Percentiles rank a stretch among this genome's conserved stretches.
Evolutionary conservation across 129 eudicot genomes (phyloP).

Genomic region (Lonicera japonica): DNA sequence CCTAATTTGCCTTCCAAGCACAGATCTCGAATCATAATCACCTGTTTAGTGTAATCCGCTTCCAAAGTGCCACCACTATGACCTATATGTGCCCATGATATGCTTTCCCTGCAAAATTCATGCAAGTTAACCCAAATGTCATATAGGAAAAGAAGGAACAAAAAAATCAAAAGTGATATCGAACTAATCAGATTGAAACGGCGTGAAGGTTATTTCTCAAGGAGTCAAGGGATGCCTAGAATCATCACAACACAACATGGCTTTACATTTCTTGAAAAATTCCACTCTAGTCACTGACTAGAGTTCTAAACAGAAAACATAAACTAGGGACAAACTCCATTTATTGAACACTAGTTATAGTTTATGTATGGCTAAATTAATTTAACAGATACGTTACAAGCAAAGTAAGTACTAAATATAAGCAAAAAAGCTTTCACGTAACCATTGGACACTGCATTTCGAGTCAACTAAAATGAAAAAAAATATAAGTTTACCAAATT

Average conservation of each 20-base stretch:
- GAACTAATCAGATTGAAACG: no score
- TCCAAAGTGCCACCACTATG: slow-evolving; percentile 12
- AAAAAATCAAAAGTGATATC: no score
- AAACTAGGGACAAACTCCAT: not conserved
- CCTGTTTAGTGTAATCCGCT: slow-evolving; percentile 29
- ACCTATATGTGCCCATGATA: slow-evolving; percentile 31
- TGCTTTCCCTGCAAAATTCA: slow-evolving; percentile 51
- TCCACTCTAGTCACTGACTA: no score
- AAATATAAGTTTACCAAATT: not conserved
- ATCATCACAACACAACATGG: no score
- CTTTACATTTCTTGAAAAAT: no score
- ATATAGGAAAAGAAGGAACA: no score
- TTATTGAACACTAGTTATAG: not conserved
- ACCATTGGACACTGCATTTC: not conserved
- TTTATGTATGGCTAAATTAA: not conserved
- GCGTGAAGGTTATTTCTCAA: no score
- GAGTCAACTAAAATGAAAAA: not conserved
- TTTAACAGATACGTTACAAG: not conserved
- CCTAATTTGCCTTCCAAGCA: slow-evolving; percentile 61
- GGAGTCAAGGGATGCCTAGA: no score
- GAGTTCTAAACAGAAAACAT: no score
- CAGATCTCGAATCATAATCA: slow-evolving; percentile 40
- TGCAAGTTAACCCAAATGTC: not conserved
- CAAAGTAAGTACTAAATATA: not conserved
- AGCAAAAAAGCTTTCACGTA: not conserved